Base-by-base conservation (phyloP, 805 yeast species). In the Pichia deserticola region DNA sequence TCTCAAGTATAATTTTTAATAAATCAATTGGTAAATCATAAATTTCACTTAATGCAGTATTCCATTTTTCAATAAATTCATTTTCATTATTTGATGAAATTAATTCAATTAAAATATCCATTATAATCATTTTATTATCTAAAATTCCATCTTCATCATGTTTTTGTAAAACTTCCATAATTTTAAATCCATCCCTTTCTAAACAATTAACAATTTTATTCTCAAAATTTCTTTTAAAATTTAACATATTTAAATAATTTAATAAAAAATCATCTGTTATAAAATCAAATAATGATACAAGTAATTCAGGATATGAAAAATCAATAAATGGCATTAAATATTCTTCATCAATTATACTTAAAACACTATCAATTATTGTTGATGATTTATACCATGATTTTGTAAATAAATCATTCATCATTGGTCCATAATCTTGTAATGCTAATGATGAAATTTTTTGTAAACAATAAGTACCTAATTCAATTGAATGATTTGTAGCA, bases 1-100 rank as follows among this genome's bases (percentile, higher is more conserved):
- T 58, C 71, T 76, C 55, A 47, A 89, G 72, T 40, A 89, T 75
- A 12, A 82, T 81, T 42, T 77, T 78, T 40, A 90, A 73, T 59
- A 89, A 77, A 45, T 78, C 83, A 7, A 83, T 67, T 0, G 95
- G 89, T 51, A 90, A 82, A 62, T 88, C 89, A 68, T 88, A 82
- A 69, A 83, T 89, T 39, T 76, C 76, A 11, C 71, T 70, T 47
- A 89, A 69, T 37, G 86, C 76, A 41, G 76, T 79, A 9, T 44
- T 44, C 62, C 62, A 62, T 38, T 53, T 59, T 64, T 58, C 71
- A n/a, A 75, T 58, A 29, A 81, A 69, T 34, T 74, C 77, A n/a
- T 71, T 74, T 8, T 70, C 66, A 3, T 69, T 65, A 57, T 76
- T 62, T 39, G 77, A 64, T 7, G 69, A 74, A 40, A 81, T 67